Evolutionary conservation across 352 stramenopile species (phyloP), one percentile per base, ranked within the genome.

Genomic region (Blastocystis sp.): DNA sequence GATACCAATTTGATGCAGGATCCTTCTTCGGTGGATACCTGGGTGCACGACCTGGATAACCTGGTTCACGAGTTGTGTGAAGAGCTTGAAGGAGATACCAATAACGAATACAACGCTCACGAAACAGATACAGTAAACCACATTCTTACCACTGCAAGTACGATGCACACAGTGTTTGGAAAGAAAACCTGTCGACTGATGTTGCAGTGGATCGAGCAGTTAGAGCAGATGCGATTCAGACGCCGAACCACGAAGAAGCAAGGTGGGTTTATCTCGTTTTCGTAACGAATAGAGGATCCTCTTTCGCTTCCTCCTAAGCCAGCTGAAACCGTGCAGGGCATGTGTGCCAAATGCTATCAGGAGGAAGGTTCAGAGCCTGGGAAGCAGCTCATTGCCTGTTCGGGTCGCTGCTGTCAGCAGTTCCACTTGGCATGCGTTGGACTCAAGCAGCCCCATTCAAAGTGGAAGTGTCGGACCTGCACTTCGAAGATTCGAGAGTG

Each of bases 341-440:
- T 95, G 76, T 94, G 95, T 87, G 92, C 93, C 54, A 95, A 92
- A 64, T 93, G 95, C 76, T 94, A 96, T 87, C 89, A 95, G 70
- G 96, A 94, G 79, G 95, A 94, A 56, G 87, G 96, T 23, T 96
- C 93, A 50, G 93, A 93, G 9, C 93, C 96, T 61, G 94, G 94
- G 15, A 93, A 94, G 0, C 80, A 95, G 41, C 95, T 97, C 61
- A 90, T 97, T n/a, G 82, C 96, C 1, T 97, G 94, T 69, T 93
- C 96, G 50, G 94, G 94, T 4, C 93, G 93, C 18, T 97, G 94
- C 77, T 93, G 96, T 84, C 93, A 93, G 1, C 95, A 94, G 56
- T 97, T 96, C 87, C 94, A 97, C 90, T 88, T 96, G 23, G 92
- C 94, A 34, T 97, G 94, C 90, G 92, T 96, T 34, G 93, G 94